Conservation (phyloP, 2,329 filamentous ascomycete species). For the Penicillium glabrum region DNA sequence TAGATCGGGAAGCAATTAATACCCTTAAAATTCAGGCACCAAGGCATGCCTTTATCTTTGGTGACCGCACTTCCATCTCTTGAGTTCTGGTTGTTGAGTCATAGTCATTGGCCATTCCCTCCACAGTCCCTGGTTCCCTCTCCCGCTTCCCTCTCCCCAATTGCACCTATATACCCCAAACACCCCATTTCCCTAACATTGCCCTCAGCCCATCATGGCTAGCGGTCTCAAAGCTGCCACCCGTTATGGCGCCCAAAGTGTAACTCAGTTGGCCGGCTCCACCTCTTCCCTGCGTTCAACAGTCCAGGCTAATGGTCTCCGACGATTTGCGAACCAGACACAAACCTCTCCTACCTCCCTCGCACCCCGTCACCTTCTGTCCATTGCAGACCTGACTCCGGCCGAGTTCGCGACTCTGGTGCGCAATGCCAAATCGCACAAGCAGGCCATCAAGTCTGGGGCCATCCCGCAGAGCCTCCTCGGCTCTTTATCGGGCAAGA, state of each 20-base stretch:
- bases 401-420: constrained; percentile 79
- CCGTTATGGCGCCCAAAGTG: constrained; percentile 27
- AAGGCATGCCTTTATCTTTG: not conserved
- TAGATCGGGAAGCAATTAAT: not conserved
- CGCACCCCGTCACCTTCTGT: constrained; percentile 82
- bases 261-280: constrained; percentile 28
- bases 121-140: not conserved
- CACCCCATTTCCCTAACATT: not conserved
- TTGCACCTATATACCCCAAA: constrained; percentile 8
- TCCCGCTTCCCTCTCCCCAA: constrained; percentile 4
- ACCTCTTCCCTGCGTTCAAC: constrained; percentile 26
- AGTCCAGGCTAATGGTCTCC: constrained; percentile 30
- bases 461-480: constrained; percentile 60
- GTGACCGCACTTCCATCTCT: not conserved
- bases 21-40: constrained; percentile 1
- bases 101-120: constrained; percentile 11
- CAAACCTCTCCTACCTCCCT: constrained; percentile 50
- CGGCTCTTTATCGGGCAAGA: constrained; percentile 68
- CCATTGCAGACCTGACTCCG: constrained; percentile 80
- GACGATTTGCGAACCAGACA: constrained; percentile 36
- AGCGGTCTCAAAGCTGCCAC: constrained; percentile 29
- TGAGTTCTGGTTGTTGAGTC: constrained; percentile 2
- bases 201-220: constrained; percentile 24
- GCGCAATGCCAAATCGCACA: constrained; percentile 75
- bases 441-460: constrained; percentile 72